A percentile compares a stretch with the other conserved stretches of the same genome.
These are phyloP conservation scores for Echinosophora koreensis DNA, from an alignment of 306 rosid species.

Conservation along the genomic window DNA sequence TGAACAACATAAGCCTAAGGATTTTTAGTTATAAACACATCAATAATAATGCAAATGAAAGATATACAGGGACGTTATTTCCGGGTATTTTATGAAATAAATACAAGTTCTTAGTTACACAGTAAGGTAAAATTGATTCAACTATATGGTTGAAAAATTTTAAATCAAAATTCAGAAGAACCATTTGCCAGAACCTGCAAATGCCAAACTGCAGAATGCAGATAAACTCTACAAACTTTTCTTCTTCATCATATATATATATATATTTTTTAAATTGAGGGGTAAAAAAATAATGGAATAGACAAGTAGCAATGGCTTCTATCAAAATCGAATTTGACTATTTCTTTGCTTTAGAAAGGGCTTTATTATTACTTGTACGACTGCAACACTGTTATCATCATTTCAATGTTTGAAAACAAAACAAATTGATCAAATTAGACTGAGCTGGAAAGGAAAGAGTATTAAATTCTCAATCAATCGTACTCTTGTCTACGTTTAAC, in stretches of 20 bases:
- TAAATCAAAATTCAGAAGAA: neutral
- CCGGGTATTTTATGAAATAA: neutral
- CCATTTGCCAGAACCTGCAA: neutral
- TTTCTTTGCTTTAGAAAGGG: slow-evolving; percentile 32
- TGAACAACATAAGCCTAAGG: neutral
- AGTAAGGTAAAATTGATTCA: slow-evolving; percentile 3
- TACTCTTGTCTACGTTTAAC: neutral
- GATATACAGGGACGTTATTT: neutral
- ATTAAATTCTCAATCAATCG: neutral
- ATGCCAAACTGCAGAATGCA: slow-evolving; percentile 12
- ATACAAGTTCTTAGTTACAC: neutral
- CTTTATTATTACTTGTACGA: slow-evolving; percentile 34
- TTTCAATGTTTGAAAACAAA: slow-evolving; percentile 44
- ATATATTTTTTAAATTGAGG: neutral
- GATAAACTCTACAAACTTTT: neutral
- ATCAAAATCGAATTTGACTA: slow-evolving; percentile 22
- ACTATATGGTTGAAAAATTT: neutral
- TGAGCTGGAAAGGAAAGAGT: neutral
- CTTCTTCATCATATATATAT: neutral
- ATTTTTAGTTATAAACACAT: neutral
- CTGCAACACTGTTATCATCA: slow-evolving; percentile 31
- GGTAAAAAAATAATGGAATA: neutral
- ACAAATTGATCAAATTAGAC: slow-evolving; percentile 12
- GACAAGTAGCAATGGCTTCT: neutral
- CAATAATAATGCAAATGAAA: neutral